These are phyloP conservation scores for Curvularia hawaiiensis DNA, from an alignment of 2,329 filamentous ascomycete species.

Conservation along the genomic window DNA sequence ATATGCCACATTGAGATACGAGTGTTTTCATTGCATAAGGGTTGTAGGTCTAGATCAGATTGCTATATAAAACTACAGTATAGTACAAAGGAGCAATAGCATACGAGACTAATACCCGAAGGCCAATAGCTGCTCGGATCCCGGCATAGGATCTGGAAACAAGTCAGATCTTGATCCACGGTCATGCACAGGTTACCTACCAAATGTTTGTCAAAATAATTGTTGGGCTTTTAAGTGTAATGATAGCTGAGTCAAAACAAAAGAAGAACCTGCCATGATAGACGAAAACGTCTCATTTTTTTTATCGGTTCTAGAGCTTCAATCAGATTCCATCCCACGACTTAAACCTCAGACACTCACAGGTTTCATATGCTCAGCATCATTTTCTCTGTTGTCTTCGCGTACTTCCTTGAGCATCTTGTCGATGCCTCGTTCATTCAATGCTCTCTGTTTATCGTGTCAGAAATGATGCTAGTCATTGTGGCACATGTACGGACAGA, in stretches of 20 bases:
- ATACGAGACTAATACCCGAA: not conserved
- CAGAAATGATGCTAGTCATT: constrained; percentile 3
- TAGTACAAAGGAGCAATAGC: not conserved
- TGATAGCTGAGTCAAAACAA: not conserved
- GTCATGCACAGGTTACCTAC: not conserved
- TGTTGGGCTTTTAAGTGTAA: no score
- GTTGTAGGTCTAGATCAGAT: not conserved
- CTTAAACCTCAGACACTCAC: constrained; percentile 19
- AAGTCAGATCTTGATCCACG: not conserved
- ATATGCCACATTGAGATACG: constrained; percentile 2
- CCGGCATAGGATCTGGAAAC: not conserved
- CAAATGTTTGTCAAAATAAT: not conserved
- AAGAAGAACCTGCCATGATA: not conserved
- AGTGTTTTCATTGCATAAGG: not conserved
- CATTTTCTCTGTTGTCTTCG: constrained; percentile 87
- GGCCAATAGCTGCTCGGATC: not conserved
- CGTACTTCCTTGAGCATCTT: constrained; percentile 89
- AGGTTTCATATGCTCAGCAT: constrained; percentile 66
- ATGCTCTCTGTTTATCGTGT: constrained; percentile 65
- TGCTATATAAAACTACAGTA: not conserved
- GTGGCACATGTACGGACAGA: constrained; percentile 62
- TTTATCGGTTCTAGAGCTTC: constrained; percentile 11
- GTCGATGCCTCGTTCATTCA: constrained; percentile 91
- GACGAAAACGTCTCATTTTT: not conserved
- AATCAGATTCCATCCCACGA: not conserved